Evolutionary conservation across 768 basidiomycete genomes (phyloP), one percentile per base, ranked within the genome.

Genomic region (Pleurotus eryngii): DNA sequence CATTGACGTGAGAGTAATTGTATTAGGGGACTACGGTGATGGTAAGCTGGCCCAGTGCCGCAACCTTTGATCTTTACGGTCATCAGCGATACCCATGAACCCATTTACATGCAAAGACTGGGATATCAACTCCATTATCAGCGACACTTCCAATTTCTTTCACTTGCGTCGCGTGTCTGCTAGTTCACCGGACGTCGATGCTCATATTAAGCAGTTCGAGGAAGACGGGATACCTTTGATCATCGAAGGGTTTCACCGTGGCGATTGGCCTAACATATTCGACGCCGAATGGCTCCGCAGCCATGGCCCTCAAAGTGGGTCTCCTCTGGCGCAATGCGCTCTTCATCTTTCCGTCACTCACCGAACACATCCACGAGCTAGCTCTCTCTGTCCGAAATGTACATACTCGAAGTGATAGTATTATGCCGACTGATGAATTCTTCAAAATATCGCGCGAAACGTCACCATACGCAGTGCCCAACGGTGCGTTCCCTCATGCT

Each of bases 301-400:
- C 17, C 59, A 82, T 56, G 68, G 74, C 27, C 58, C 60, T 22
- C 37, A 59, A 37, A 63, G 66, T 74, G 59, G 46, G 66, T 60
- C 26, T 50, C 38, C 45, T 35, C 15, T 17, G 22, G 22, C 24
- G 4, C 24, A 26, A 24, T 24, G 2, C 22, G 22, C 15, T 54
- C 20, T 35, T 20, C 7, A 43, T 53, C 11, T 11, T 11, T 35
- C 30, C 11, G 30, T 35, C 30, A 35, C 7, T 11, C 8, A 35
- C 30, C 30, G 45, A 38, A 30, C 17, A 9, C 12, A n/a, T n/a
- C 15, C 15, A 37, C 22, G 17, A 49, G 20, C 22, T 18, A 89
- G 88, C 76, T 9, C 80, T 87, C 20, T 67, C 67, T 17, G 87
- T 81, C 26, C 81, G 90, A 30, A 87, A 93, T 59, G 72, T 92